Percentiles rank a stretch among this genome's conserved stretches.
phyloP scores from a whole-genome alignment of 75 land plant species.

The Pseudotsuga menziesii region DNA sequence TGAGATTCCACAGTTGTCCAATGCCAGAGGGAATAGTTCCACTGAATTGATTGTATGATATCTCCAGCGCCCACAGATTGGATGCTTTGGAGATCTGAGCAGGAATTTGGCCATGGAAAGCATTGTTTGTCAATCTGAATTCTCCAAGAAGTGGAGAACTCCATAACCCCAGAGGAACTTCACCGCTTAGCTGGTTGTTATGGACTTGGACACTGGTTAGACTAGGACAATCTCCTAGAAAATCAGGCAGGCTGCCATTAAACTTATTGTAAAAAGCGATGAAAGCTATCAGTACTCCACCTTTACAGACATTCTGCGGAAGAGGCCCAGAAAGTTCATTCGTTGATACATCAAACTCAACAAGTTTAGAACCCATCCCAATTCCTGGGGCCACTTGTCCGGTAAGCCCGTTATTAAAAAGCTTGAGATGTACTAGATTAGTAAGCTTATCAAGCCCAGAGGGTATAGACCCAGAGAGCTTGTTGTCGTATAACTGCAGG shows the following conservation, averaged over 20 bases:
- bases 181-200: conserved; percentile 28
- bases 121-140: conserved; percentile 32
- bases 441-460: conserved; percentile 22
- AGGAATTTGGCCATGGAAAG: conserved; percentile 54
- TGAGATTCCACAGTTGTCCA: conserved; percentile 13
- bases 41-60: conserved; percentile 38
- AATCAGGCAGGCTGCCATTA: conserved; percentile 33
- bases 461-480: conserved; percentile 39
- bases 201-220: conserved; percentile 16
- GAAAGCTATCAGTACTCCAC: conserved; percentile 15
- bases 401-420: conserved; percentile 26
- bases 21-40: conserved; percentile 18
- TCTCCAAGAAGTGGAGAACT: conserved; percentile 16
- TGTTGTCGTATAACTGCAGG: conserved; percentile 18
- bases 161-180: conserved; percentile 32
- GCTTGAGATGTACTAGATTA: conserved; percentile 14
- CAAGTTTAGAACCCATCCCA: conserved; percentile 18
- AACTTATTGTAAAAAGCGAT: conserved; percentile 38
- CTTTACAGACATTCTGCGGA: conserved; percentile 36
- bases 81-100: conserved; percentile 6
- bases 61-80: conserved; percentile 23
- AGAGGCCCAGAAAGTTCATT: conserved; percentile 42
- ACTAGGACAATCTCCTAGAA: conserved; percentile 22
- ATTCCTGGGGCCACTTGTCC: conserved; percentile 39
- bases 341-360: conserved; percentile 30